These are phyloP conservation scores for Podochytrium sp. DNA, from an alignment of 192 early-diverging fungal species.

Conservation along the genomic window DNA sequence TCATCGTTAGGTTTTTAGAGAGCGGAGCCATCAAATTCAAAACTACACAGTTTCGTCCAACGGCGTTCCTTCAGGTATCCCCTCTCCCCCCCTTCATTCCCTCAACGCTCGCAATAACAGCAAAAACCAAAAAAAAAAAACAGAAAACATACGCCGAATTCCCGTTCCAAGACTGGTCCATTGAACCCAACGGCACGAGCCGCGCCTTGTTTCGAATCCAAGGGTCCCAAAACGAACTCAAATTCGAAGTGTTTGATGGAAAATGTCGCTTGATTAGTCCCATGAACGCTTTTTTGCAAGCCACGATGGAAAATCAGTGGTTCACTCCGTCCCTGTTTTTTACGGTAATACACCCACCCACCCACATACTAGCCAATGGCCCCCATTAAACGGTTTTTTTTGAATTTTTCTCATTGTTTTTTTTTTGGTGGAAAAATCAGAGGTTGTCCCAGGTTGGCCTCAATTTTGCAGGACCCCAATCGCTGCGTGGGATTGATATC, in stretches of 20 bases:
- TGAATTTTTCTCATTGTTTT: background rate
- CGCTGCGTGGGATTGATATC: constrained; percentile 47
- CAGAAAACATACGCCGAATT: constrained; percentile 55
- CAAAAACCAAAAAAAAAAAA: too few species aligned
- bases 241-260: constrained; percentile 49
- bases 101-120: background rate
- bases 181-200: constrained; percentile 32
- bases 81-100: too few species aligned
- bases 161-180: constrained; percentile 49
- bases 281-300: constrained; percentile 30
- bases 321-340: constrained; percentile 46
- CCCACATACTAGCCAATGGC: background rate
- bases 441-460: constrained; percentile 47
- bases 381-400: too few species aligned
- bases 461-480: constrained; percentile 51
- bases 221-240: constrained; percentile 43
- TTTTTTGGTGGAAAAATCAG: constrained; percentile 21
- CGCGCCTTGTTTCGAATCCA: constrained; percentile 43
- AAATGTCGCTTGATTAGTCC: constrained; percentile 42
- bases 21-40: constrained; percentile 47
- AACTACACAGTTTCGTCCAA: constrained; percentile 55
- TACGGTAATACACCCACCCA: constrained; percentile 29
- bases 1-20: constrained; percentile 20
- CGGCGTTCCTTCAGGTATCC: constrained; percentile 51
- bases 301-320: constrained; percentile 29